Evolutionary conservation across 306 rosid species (phyloP).

Genomic region (Abrus pulchellus): DNA sequence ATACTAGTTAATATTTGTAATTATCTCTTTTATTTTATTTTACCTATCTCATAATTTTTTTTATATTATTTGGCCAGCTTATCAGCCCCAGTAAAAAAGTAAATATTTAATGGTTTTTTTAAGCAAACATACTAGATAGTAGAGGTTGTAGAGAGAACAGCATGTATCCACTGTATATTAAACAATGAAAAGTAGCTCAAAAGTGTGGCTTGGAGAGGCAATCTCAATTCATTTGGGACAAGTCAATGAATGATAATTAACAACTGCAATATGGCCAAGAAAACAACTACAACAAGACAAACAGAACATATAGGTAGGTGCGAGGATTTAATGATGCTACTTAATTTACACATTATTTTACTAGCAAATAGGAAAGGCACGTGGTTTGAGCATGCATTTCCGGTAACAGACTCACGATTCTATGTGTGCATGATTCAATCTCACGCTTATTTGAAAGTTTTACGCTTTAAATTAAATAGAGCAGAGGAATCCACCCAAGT

Average conservation of each 20-base stretch:
- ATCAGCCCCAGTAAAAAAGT: too few relatives aligned
- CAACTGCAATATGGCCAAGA: constrained; percentile 20
- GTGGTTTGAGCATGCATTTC: constrained; percentile 49
- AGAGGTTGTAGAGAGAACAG: too few relatives aligned
- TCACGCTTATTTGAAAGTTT: neutral
- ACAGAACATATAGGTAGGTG: constrained; percentile 3
- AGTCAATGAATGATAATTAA: neutral
- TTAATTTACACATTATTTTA: neutral
- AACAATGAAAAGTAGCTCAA: neutral
- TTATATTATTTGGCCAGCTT: too few relatives aligned
- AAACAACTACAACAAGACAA: constrained; percentile 32
- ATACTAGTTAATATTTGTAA: too few relatives aligned
- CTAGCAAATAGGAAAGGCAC: constrained; percentile 35
- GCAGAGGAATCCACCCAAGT: constrained; percentile 37
- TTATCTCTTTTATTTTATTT: too few relatives aligned
- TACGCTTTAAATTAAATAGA: neutral
- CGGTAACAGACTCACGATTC: neutral
- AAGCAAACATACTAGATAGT: too few relatives aligned
- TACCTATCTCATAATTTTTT: too few relatives aligned
- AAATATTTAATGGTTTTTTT: too few relatives aligned
- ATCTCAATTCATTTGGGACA: constrained; percentile 44
- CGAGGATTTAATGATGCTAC: constrained; percentile 38
- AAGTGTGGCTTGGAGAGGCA: constrained; percentile 40
- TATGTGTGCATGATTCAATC: neutral
- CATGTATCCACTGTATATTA: too few relatives aligned